Base-by-base conservation (phyloP, 2,329 filamentous ascomycete species). In the Curvularia verruculosa region DNA sequence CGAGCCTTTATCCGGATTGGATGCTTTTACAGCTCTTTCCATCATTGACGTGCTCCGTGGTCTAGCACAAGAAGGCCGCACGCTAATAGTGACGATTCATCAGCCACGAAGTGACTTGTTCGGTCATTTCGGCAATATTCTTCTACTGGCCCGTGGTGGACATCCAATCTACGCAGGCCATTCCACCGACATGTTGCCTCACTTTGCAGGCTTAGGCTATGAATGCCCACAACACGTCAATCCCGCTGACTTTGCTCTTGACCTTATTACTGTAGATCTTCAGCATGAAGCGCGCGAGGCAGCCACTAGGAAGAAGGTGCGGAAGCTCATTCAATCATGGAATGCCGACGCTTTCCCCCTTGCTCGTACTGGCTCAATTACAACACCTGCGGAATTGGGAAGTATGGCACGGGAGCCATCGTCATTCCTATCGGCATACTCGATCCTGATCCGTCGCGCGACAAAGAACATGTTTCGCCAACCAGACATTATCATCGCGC, bases 21-120 rank as follows among this genome's bases (percentile, higher is more conserved):
- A 93, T 68, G 89, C 89, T 0, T 92, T 92, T 65, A 92, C 89
- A 0, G 89, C 90, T 1, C 86, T 83, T 51, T 92, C 89, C 1
- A 91, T 92, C 60, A 64, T 69, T 52, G 88, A 91, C 58, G 88
- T 92, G 2, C 81, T 92, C 1, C 82, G 85, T 23, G 87, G 87
- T 1, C 79, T 93, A 2, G 89, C 89, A 0, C 84, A 85, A 21
- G 89, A 92, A 75, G 89, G 89, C 1, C 84, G 89, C 5, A 92
- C 89, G 0, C 74, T 92, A 1, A 85, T 92, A 41, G 79, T 91
- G n/a, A 92, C 89, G 0, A 91, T 92, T 34, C 90, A 92, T 56
- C 90, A 92, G 71, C 87, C 89, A 1, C 85, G 89, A 2, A 91
- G 88, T 0, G 88, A 92, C 60, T 75, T 92, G 0, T 92, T 92